Conservation (phyloP, 495 filamentous ascomycete species). For the Cetradonia linearis region DNA sequence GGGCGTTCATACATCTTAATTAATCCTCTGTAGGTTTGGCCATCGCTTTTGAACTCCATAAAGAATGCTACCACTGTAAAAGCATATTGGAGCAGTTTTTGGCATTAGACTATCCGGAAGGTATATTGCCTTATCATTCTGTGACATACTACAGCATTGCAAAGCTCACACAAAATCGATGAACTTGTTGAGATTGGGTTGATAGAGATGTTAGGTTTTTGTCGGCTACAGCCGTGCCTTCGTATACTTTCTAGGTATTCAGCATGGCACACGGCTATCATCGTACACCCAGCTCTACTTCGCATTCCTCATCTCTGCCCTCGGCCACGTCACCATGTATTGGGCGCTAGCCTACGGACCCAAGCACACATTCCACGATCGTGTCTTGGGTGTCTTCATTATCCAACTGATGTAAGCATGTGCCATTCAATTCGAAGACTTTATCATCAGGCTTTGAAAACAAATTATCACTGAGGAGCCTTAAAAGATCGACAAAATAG, state of each 20-base stretch:
- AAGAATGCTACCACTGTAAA: background rate
- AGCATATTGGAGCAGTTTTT: background rate
- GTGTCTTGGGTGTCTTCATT: background rate
- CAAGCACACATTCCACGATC: background rate
- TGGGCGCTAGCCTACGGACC: background rate
- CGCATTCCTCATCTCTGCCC: background rate
- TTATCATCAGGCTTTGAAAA: background rate
- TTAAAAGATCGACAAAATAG: too few relatives aligned
- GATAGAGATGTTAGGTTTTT: too few relatives aligned
- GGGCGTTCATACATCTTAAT: too few relatives aligned
- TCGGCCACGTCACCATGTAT: background rate
- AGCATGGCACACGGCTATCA: background rate
- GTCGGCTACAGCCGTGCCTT: background rate
- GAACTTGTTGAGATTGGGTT: too few relatives aligned
- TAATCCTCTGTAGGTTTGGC: background rate
- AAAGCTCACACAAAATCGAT: too few relatives aligned
- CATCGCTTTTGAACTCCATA: background rate
- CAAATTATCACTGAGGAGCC: background rate
- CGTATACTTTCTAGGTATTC: background rate
- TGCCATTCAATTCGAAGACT: background rate
- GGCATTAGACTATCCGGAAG: background rate
- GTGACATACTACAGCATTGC: too few relatives aligned
- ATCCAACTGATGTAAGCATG: too few relatives aligned
- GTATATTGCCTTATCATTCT: too few relatives aligned
- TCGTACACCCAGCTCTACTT: background rate